A percentile compares a stretch with the other conserved stretches of the same genome.
These are phyloP conservation scores for Starmerella khaoyaiensis DNA, from an alignment of 805 yeast genomes.

Conservation along the genomic window DNA sequence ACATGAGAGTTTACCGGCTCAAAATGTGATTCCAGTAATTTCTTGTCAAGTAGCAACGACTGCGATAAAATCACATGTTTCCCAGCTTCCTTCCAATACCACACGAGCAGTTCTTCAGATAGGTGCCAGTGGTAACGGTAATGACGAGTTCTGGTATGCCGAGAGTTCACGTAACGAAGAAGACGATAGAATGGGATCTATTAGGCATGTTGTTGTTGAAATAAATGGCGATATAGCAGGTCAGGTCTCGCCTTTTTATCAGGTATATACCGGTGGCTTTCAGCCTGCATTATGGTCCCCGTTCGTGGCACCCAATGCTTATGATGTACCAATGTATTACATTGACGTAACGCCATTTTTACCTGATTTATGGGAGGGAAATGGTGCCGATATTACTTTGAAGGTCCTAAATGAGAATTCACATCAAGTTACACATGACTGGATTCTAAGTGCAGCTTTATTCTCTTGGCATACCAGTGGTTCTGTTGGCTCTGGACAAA, in stretches of 20 bases:
- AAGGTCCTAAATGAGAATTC: conserved; percentile 31
- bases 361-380: conserved; percentile 46
- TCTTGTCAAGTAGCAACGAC: conserved; percentile 4
- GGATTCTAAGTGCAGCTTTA: conserved; percentile 27
- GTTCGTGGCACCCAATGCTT: conserved; percentile 59
- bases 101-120: conserved; percentile 45
- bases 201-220: conserved; percentile 46
- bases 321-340: conserved; percentile 53
- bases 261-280: conserved; percentile 66
- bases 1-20: conserved; percentile 5
- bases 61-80: conserved; percentile 12
- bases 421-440: conserved; percentile 16
- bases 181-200: conserved; percentile 10
- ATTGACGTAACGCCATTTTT: conserved; percentile 57
- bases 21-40: background rate
- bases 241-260: conserved; percentile 52
- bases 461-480: conserved; percentile 24
- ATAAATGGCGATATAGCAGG: conserved; percentile 48
- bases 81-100: conserved; percentile 38
- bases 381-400: conserved; percentile 35
- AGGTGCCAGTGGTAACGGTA: conserved; percentile 59
- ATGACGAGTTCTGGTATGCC: conserved; percentile 74
- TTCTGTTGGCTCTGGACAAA: conserved; percentile 21
- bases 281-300: conserved; percentile 75
- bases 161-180: conserved; percentile 2